These are phyloP conservation scores for Quercus variabilis DNA, from an alignment of 306 rosid genomes.

Conservation along the genomic window DNA sequence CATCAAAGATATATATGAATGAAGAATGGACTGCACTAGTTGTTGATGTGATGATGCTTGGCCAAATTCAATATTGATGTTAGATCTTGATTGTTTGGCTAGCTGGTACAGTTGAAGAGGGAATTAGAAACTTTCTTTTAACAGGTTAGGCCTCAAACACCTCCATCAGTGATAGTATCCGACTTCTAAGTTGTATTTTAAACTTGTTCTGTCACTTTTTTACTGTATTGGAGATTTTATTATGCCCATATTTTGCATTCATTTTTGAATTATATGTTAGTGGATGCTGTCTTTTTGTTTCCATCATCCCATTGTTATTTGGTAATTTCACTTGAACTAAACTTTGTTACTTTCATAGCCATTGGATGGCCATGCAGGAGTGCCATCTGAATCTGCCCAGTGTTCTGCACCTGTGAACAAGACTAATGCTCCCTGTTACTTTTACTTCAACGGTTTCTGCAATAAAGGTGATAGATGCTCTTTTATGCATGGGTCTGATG, in stretches of 20 bases:
- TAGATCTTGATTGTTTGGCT: too few species aligned
- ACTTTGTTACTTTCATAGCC: constrained; percentile 49
- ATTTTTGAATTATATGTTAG: not conserved
- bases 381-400: constrained; percentile 45
- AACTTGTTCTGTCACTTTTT: not conserved
- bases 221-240: not conserved
- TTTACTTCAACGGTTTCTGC: constrained; percentile 74
- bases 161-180: not conserved
- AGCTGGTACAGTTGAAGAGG: too few species aligned
- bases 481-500: constrained; percentile 59
- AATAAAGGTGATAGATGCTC: constrained; percentile 74
- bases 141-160: too few species aligned
- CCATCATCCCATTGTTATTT: constrained; percentile 14
- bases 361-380: constrained; percentile 60
- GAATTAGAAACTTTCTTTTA: too few species aligned
- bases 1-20: too few species aligned
- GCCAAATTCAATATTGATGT: too few species aligned
- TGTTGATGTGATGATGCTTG: too few species aligned
- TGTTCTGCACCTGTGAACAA: constrained; percentile 54
- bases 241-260: not conserved
- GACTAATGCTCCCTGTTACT: constrained; percentile 67
- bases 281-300: constrained; percentile 5
- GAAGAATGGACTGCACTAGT: too few species aligned
- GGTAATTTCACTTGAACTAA: constrained; percentile 14
- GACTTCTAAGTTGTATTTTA: not conserved